phyloP scores from a whole-genome alignment of 2,329 filamentous ascomycete species.

The Calonectria pseudoturangicola region DNA sequence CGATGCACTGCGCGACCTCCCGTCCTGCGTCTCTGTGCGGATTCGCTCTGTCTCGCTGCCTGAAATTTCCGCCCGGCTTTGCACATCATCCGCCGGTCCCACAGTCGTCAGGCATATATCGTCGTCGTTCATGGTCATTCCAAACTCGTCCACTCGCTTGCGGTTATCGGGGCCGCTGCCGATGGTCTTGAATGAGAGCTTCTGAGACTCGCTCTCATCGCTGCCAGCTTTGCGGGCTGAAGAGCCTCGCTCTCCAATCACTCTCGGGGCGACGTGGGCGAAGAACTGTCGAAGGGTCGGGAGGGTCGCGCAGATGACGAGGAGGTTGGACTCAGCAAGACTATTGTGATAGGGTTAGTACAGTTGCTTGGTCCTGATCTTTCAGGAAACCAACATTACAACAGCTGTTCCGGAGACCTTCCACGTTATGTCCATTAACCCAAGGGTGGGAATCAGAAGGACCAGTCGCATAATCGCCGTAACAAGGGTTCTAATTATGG shows the following conservation, averaged over 20 bases:
- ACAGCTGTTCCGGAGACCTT: constrained; percentile 31
- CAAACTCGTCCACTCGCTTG: constrained; percentile 6
- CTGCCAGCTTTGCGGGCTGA: background rate
- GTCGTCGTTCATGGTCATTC: constrained; percentile 11
- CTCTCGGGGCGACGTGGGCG: constrained; percentile 41
- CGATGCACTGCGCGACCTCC: background rate
- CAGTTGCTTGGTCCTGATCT: background rate
- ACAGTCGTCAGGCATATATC: background rate
- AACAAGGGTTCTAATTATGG: constrained; percentile 33
- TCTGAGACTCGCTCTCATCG: constrained; percentile 6
- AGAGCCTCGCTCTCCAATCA: constrained; percentile 23
- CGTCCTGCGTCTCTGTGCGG: background rate
- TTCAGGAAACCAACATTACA: background rate
- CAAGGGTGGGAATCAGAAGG: constrained; percentile 35
- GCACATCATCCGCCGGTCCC: background rate
- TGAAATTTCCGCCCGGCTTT: background rate
- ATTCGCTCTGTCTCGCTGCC: background rate
- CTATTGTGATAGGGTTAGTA: background rate
- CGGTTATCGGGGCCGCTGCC: background rate
- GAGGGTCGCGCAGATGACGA: constrained; percentile 42
- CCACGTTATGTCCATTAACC: constrained; percentile 41
- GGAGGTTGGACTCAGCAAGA: constrained; percentile 44
- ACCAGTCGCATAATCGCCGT: constrained; percentile 46
- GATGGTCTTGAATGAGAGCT: constrained; percentile 11
- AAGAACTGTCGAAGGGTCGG: constrained; percentile 44